These are phyloP conservation scores for Hypoxylon sp. DNA, from an alignment of 2,329 filamentous ascomycete species.

Conservation along the genomic window DNA sequence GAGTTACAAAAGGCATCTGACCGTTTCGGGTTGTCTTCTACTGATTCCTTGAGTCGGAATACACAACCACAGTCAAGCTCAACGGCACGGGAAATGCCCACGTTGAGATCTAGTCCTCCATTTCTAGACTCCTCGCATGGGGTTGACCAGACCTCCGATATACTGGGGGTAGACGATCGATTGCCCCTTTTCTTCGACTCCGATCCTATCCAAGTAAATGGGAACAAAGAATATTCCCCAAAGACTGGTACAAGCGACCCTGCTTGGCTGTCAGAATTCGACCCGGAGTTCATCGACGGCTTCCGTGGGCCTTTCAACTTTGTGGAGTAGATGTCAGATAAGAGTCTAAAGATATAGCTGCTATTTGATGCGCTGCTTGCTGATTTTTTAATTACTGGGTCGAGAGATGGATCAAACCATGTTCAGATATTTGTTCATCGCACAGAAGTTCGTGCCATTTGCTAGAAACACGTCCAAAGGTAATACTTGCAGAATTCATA, in stretches of 20 bases:
- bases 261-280: conserved; percentile 51
- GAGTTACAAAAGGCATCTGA: conserved; percentile 52
- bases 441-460: background rate
- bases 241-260: conserved; percentile 37
- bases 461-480: background rate
- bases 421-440: background rate
- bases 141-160: conserved; percentile 3
- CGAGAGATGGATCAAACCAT: background rate
- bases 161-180: conserved; percentile 6
- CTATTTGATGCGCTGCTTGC: conserved; percentile 6
- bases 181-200: conserved; percentile 31
- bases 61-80: conserved; percentile 11
- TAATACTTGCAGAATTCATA: background rate
- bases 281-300: conserved; percentile 50
- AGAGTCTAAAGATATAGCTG: background rate
- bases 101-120: conserved; percentile 25
- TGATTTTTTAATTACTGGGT: background rate
- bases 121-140: conserved; percentile 12
- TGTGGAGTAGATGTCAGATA: conserved; percentile 44
- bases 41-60: conserved; percentile 8
- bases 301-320: conserved; percentile 53
- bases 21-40: conserved; percentile 45
- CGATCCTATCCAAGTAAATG: conserved; percentile 10
- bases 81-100: background rate
- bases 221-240: background rate